phyloP scores from a whole-genome alignment of 345 rosid genomes.

The Eucalyptus tenuipes region DNA sequence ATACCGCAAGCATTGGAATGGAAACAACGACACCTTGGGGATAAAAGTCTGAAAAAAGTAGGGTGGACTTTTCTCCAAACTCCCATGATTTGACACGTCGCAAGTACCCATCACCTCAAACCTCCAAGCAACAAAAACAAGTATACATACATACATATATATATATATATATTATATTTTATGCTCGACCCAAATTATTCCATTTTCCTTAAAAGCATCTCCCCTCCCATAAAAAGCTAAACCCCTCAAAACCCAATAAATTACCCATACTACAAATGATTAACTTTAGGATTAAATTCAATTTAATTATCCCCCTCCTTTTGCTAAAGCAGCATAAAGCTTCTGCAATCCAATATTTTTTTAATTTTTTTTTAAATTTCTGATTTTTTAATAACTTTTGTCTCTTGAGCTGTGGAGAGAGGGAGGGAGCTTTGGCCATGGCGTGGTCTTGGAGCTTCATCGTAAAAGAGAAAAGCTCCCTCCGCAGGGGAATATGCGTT shows the following conservation, averaged over 20 bases:
- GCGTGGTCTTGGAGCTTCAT: conserved; percentile 10
- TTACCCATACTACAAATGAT: neutral
- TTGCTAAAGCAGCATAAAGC: conserved; percentile 3
- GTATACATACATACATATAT: too few relatives aligned
- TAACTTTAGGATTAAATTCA: neutral
- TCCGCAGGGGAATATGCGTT: conserved; percentile 46
- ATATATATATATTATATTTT: neutral
- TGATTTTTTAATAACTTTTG: neutral
- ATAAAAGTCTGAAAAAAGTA: neutral
- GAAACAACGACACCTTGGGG: neutral
- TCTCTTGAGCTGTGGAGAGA: neutral
- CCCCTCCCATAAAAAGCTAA: conserved; percentile 5
- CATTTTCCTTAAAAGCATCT: conserved; percentile 22
- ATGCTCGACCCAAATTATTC: neutral
- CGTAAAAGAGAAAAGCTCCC: conserved; percentile 42
- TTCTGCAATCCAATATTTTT: neutral
- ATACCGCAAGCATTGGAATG: neutral
- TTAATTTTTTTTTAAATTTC: fast-evolving
- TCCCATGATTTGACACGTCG: neutral
- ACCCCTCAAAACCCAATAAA: neutral
- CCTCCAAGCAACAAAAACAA: neutral
- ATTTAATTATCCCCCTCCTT: neutral
- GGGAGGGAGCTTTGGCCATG: neutral
- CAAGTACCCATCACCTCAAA: neutral
- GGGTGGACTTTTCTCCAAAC: neutral